Evolutionary conservation across 164 flowering plant species (phyloP).

Genomic region (Stephania cephalantha): DNA sequence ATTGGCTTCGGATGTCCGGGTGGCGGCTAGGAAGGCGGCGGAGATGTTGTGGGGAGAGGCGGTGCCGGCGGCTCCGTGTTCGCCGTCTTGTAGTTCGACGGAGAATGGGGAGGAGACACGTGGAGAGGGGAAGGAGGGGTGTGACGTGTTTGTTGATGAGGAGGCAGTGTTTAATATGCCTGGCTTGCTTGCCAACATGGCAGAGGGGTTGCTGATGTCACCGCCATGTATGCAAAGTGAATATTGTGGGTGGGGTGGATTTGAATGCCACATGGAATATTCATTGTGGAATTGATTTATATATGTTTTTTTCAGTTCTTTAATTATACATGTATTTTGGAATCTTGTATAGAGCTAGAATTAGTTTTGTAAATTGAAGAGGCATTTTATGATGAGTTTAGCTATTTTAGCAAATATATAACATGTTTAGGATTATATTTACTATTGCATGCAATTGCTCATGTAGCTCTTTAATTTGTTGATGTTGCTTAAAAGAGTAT

Average conservation of each 20-base stretch:
- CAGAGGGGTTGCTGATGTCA: slow-evolving; percentile 37
- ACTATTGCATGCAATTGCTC: too few relatives aligned
- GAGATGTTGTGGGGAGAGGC: not conserved
- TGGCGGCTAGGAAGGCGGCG: slow-evolving; percentile 5
- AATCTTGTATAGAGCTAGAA: too few relatives aligned
- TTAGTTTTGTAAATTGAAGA: too few relatives aligned
- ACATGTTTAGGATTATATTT: too few relatives aligned
- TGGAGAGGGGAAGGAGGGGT: not conserved
- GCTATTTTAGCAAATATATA: too few relatives aligned
- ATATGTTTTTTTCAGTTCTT: too few relatives aligned
- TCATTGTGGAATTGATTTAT: slow-evolving; percentile 22
- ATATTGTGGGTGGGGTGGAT: slow-evolving; percentile 20
- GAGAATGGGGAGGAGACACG: not conserved
- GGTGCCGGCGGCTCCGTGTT: too few relatives aligned
- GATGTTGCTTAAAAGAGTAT: too few relatives aligned
- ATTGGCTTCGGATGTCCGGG: slow-evolving; percentile 2
- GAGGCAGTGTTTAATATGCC: slow-evolving; percentile 47
- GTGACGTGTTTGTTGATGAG: slow-evolving; percentile 26
- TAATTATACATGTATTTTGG: too few relatives aligned
- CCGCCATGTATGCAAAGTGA: slow-evolving; percentile 28
- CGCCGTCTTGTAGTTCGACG: too few relatives aligned
- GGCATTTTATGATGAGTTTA: too few relatives aligned
- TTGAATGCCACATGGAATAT: slow-evolving; percentile 11
- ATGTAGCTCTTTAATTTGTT: too few relatives aligned
- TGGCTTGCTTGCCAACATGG: slow-evolving; percentile 28